phyloP scores from a whole-genome alignment of 1,284 basidiomycete genomes.

The Cutaneotrichosporon sp. region DNA sequence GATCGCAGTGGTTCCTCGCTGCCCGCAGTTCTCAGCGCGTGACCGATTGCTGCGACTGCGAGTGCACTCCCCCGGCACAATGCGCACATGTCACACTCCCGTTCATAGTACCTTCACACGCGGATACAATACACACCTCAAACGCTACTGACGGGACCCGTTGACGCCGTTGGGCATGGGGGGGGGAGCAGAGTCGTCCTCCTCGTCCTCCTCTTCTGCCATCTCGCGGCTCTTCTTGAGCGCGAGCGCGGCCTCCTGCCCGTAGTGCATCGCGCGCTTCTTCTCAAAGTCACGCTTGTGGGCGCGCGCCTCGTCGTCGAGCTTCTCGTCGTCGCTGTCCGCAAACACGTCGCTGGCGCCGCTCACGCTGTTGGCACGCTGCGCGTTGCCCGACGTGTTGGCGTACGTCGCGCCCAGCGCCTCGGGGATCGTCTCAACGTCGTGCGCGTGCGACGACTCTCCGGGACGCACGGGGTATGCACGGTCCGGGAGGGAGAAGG shows the following conservation, averaged over 20 bases:
- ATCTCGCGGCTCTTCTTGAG: conserved; percentile 65
- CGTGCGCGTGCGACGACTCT: conserved; percentile 29
- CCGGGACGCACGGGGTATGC: conserved; percentile 43
- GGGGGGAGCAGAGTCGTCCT: conserved; percentile 22
- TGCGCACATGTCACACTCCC: not conserved
- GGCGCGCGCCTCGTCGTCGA: conserved; percentile 84
- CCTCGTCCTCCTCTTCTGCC: conserved; percentile 35
- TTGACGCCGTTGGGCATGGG: conserved; percentile 17
- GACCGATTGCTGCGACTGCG: too few relatives aligned
- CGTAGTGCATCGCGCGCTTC: conserved; percentile 81
- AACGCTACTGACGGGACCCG: conserved; percentile 5
- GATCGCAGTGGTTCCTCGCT: too few relatives aligned
- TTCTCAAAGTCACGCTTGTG: conserved; percentile 81
- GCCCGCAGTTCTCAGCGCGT: too few relatives aligned
- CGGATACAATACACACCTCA: conserved; percentile 3
- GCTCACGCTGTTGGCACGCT: conserved; percentile 10
- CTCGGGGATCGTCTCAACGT: conserved; percentile 57
- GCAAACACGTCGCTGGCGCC: conserved; percentile 40
- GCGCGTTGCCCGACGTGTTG: conserved; percentile 46
- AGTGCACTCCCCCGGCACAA: too few relatives aligned
- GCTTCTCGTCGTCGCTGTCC: conserved; percentile 74
- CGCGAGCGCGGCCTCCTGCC: conserved; percentile 80
- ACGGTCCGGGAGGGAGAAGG: conserved; percentile 61
- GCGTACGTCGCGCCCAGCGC: conserved; percentile 52
- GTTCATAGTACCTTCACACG: conserved; percentile 1